Evolutionary conservation across 306 rosid genomes (phyloP).

Genomic region (Vicia sativa): DNA sequence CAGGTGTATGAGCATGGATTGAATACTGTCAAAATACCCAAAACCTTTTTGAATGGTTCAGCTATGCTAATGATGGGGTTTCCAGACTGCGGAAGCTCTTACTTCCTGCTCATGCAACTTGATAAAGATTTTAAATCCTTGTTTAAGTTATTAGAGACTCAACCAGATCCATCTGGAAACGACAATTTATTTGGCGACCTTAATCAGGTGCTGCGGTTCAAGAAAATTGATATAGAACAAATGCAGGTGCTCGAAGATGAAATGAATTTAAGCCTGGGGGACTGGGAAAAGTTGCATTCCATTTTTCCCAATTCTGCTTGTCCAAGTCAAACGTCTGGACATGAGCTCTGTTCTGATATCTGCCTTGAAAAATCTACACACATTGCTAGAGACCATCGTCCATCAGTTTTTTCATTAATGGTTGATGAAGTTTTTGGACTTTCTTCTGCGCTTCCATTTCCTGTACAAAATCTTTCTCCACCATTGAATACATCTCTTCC

Average conservation of each 20-base stretch:
- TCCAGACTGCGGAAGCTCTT: constrained; percentile 90
- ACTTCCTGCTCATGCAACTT: constrained; percentile 83
- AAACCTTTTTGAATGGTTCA: constrained; percentile 69
- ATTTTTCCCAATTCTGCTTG: constrained; percentile 52
- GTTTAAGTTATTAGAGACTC: constrained; percentile 87
- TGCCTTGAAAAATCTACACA: constrained; percentile 60
- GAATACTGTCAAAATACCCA: constrained; percentile 77
- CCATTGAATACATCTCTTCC: constrained; percentile 58
- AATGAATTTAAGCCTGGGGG: constrained; percentile 77
- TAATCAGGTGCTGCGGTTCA: constrained; percentile 64
- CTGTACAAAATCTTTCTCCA: constrained; percentile 59
- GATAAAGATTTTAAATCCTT: constrained; percentile 91
- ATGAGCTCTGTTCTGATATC: constrained; percentile 58
- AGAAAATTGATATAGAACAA: constrained; percentile 78
- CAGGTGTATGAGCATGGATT: constrained; percentile 86
- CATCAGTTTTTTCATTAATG: constrained; percentile 86
- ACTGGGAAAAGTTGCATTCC: constrained; percentile 66
- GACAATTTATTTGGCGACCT: constrained; percentile 60
- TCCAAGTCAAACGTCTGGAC: constrained; percentile 61
- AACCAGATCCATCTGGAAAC: constrained; percentile 63
- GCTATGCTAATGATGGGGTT: constrained; percentile 83
- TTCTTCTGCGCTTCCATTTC: constrained; percentile 53
- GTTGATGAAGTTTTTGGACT: constrained; percentile 94
- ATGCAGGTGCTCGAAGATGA: constrained; percentile 92
- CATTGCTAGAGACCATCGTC: constrained; percentile 58